Evolutionary conservation across 2,329 filamentous ascomycete species (phyloP).

Genomic region (Apiospora aurea): DNA sequence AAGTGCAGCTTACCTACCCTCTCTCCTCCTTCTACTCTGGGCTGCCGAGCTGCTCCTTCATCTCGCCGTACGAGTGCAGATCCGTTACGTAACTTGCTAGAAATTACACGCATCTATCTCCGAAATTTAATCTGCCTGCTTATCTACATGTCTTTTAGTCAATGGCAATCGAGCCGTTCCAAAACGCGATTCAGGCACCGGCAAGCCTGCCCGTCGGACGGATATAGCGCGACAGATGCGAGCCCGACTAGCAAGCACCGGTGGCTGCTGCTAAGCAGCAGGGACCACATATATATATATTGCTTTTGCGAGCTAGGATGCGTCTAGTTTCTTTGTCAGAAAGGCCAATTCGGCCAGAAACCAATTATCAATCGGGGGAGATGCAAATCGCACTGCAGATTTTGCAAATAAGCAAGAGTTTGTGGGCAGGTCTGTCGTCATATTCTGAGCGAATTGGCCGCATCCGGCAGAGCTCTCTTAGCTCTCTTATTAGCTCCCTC

Average conservation of each 20-base stretch:
- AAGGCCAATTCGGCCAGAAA: not conserved
- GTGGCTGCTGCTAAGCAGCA: not conserved
- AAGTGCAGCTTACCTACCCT: not conserved
- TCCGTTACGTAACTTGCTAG: not conserved
- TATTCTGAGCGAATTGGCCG: not conserved
- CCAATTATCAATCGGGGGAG: not conserved
- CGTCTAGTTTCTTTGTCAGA: not conserved
- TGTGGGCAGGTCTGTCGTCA: constrained; percentile 12
- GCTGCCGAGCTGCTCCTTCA: not conserved
- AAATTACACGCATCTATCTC: constrained; percentile 5
- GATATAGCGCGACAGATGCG: not conserved
- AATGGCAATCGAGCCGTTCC: not conserved
- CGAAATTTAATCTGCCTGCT: not conserved
- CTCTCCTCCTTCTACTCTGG: not conserved
- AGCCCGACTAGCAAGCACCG: constrained; percentile 11
- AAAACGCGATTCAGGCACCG: not conserved
- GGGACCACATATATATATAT: not conserved
- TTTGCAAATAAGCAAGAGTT: constrained; percentile 16
- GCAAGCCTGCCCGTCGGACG: not conserved
- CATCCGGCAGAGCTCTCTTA: not conserved
- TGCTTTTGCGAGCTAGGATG: not conserved
- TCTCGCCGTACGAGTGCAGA: not conserved
- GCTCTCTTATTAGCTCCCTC: not conserved
- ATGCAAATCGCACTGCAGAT: not conserved
- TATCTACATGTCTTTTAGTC: not conserved